Evolutionary conservation across 2,329 filamentous ascomycete species (phyloP).

Genomic region (Cladosporium sp.): DNA sequence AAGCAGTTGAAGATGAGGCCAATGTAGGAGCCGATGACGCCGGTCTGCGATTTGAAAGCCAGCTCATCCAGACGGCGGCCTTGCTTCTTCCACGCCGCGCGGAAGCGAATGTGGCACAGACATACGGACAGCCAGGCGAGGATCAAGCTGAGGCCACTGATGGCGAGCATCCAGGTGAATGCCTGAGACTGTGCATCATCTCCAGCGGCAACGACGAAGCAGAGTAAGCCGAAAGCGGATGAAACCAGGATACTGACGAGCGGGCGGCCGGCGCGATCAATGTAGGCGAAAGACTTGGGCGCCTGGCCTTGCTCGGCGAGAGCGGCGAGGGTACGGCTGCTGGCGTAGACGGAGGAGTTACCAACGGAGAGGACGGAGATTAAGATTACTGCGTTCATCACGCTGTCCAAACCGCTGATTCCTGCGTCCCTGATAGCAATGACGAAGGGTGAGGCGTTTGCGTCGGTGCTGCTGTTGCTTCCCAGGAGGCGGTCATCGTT

Average conservation of each 20-base stretch:
- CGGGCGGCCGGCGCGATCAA: conserved; percentile 77
- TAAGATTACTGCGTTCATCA: conserved; percentile 63
- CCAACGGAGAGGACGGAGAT: conserved; percentile 55
- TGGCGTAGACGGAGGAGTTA: conserved; percentile 49
- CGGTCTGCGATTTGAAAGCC: conserved; percentile 62
- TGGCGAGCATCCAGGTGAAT: conserved; percentile 67
- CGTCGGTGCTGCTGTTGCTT: conserved; percentile 21
- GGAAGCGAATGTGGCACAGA: conserved; percentile 83
- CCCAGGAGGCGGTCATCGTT: conserved; percentile 24
- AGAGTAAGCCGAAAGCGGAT: conserved; percentile 65
- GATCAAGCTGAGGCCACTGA: conserved; percentile 66
- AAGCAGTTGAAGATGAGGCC: conserved; percentile 72
- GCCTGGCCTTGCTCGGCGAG: conserved; percentile 65
- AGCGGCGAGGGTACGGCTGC: conserved; percentile 79
- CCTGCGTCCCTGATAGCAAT: conserved; percentile 58
- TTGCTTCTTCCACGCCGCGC: conserved; percentile 62
- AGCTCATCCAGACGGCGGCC: conserved; percentile 40
- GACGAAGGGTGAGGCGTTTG: conserved; percentile 58
- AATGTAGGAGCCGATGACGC: conserved; percentile 73
- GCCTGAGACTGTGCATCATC: conserved; percentile 49
- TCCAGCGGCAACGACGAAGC: conserved; percentile 62
- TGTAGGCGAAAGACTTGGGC: conserved; percentile 52
- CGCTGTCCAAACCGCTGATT: conserved; percentile 54
- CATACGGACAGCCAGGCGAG: conserved; percentile 77
- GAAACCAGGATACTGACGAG: conserved; percentile 38